A percentile compares a stretch with the other conserved stretches of the same genome.
Conservation (phyloP, 2,329 filamentous ascomycete genomes). For the Xylariomycetidae sp. region DNA sequence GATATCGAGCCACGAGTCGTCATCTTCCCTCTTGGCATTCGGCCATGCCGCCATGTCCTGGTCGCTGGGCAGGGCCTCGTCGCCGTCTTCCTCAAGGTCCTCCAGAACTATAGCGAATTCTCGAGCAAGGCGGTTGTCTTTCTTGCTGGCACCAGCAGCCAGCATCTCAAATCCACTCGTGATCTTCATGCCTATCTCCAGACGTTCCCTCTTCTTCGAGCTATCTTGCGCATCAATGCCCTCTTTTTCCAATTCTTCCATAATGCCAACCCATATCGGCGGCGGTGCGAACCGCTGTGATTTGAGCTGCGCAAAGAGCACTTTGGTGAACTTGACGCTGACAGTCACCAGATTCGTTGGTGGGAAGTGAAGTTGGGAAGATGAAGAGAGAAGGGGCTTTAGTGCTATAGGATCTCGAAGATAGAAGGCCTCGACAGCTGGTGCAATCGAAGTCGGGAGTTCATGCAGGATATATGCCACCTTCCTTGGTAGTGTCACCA, state of each 20-base stretch:
- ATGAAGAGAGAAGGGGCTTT: conserved; percentile 56
- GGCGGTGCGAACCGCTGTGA: conserved; percentile 75
- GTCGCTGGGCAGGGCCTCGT: conserved; percentile 59
- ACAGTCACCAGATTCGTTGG: conserved; percentile 74
- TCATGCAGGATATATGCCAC: conserved; percentile 73
- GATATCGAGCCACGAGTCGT: conserved; percentile 89
- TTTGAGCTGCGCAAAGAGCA: conserved; percentile 84
- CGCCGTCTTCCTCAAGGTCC: conserved; percentile 68
- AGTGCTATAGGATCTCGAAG: conserved; percentile 75
- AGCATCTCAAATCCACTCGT: conserved; percentile 90
- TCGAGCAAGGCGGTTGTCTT: conserved; percentile 61
- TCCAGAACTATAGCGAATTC: conserved; percentile 73
- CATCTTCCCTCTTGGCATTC: conserved; percentile 57
- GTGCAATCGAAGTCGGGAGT: conserved; percentile 69
- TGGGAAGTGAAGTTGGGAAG: conserved; percentile 56
- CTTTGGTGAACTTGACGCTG: conserved; percentile 77
- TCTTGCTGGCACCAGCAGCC: conserved; percentile 58
- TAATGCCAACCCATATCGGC: conserved; percentile 39
- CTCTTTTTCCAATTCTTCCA: conserved; percentile 23
- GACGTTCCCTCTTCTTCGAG: conserved; percentile 29
- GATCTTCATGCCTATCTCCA: conserved; percentile 81
- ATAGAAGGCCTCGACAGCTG: conserved; percentile 88
- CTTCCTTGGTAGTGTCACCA: conserved; percentile 71
- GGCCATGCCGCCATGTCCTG: conserved; percentile 69
- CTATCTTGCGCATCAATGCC: conserved; percentile 13